A percentile compares a stretch with the other conserved stretches of the same genome.
phyloP scores from a whole-genome alignment of 768 basidiomycete species.

The Trametes cingulata region DNA sequence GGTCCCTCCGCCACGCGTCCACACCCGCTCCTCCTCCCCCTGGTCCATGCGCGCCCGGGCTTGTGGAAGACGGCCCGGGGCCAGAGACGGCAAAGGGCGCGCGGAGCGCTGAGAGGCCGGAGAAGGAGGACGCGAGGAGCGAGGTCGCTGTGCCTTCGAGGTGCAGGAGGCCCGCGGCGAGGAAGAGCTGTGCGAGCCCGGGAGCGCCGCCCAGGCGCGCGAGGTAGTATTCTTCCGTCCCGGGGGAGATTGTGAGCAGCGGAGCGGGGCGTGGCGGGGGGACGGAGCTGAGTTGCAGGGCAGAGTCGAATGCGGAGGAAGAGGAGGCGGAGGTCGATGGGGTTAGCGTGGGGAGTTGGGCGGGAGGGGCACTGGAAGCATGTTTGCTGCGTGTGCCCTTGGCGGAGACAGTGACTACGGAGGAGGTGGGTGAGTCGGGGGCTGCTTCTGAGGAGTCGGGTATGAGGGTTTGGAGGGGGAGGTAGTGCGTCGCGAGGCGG shows the following conservation, averaged over 20 bases:
- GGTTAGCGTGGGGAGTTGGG: constrained; percentile 14
- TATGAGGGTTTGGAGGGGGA: constrained; percentile 52
- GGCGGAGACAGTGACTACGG: constrained; percentile 7
- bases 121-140: constrained; percentile 73
- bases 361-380: not conserved
- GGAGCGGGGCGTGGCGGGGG: constrained; percentile 30
- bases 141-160: constrained; percentile 77
- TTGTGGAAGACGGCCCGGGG: constrained; percentile 23
- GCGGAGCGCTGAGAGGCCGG: constrained; percentile 77
- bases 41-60: too few relatives aligned
- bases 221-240: constrained; percentile 60
- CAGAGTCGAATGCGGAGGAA: not conserved
- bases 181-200: constrained; percentile 72
- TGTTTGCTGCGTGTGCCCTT: not conserved
- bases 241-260: constrained; percentile 44
- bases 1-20: constrained; percentile 74
- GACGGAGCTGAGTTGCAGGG: constrained; percentile 33
- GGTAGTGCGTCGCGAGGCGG: constrained; percentile 72
- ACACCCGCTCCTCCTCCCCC: constrained; percentile 53
- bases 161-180: constrained; percentile 77
- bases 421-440: constrained; percentile 7
- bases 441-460: constrained; percentile 15
- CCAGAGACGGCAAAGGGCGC: constrained; percentile 52
- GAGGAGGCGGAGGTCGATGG: not conserved
- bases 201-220: constrained; percentile 65